Conservation (phyloP, 306 rosid genomes). For the Rubus idaeus region DNA sequence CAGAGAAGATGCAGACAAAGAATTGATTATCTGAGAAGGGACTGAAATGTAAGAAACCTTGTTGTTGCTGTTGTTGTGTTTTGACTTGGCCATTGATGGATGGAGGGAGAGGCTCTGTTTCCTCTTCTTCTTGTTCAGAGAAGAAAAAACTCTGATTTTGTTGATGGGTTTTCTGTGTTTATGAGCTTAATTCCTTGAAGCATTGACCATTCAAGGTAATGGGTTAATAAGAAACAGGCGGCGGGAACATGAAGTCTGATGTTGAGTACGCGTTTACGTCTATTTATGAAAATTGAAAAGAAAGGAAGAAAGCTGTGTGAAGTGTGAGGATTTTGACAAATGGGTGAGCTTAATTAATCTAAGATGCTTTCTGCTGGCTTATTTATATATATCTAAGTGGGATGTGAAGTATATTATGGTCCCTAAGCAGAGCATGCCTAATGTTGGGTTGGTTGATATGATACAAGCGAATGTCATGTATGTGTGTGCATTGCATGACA, state of each 20-base stretch:
- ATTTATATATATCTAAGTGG: not conserved
- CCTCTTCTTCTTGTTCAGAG: not conserved
- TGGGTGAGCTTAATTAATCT: not conserved
- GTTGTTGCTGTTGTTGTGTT: constrained; percentile 62
- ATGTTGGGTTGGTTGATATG: not conserved
- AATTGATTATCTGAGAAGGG: constrained; percentile 88
- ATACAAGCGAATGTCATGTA: too few relatives aligned
- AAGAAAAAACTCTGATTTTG: not conserved
- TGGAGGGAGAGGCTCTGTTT: not conserved
- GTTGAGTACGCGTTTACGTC: constrained; percentile 24
- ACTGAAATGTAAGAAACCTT: constrained; percentile 80
- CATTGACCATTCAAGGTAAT: not conserved
- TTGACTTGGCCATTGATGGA: constrained; percentile 64
- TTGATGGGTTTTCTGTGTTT: not conserved
- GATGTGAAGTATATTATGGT: not conserved
- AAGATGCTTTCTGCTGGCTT: not conserved
- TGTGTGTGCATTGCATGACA: too few relatives aligned
- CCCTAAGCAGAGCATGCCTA: not conserved
- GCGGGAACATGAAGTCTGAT: constrained; percentile 27
- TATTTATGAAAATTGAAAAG: not conserved
- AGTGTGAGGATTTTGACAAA: too few relatives aligned
- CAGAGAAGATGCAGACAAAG: constrained; percentile 79
- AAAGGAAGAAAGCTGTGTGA: not conserved
- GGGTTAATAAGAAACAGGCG: constrained; percentile 25
- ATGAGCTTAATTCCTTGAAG: not conserved